Base-by-base conservation (phyloP, 495 filamentous ascomycete genomes). In the Aspergillus cristatus region DNA sequence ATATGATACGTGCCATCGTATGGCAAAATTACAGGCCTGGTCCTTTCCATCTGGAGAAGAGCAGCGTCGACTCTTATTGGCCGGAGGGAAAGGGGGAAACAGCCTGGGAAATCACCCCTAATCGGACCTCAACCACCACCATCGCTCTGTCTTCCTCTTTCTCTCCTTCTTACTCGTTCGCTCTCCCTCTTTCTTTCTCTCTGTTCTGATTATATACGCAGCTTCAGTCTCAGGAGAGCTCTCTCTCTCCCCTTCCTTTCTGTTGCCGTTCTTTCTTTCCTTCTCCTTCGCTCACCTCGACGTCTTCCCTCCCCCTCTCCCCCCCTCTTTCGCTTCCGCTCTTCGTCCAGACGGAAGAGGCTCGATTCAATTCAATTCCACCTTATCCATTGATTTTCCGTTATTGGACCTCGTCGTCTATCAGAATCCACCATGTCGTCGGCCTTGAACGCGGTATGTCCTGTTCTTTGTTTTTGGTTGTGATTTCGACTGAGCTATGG, bases 361-460 rank as follows among this genome's bases (percentile, higher is more conserved):
- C 20, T 24, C 20, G n/a, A n/a, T n/a, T n/a, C n/a, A n/a, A n/a
- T n/a, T n/a, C 8, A 24, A 24, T 24, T 8, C 20, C 4, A 24
- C 20, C 20, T 24, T 4, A 24, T 40, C 32, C 34, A 41, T 33
- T 41, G 43, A 35, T 36, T 38, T 46, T 35, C 20, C 44, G 20
- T 24, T 8, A 4, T 24, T 24, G 8, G 8, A 24, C 20, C 18
- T 52, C 46, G 36, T 46, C 46, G 22, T 53, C 43, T 39, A 40
- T 28, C 22, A 41, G 39, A 51, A 40, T 44, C 58, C 62, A 70
- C 53, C 56, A 78, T 78, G 75, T 78, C 75, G 59, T 75, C 74
- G 44, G 69, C 71, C 43, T 57, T 75, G 48, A 77, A 67, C 63
- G 73, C 75, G 63, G 74, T 78, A 76, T 60, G 74, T 24, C 20